Evolutionary conservation across 2,329 filamentous ascomycete genomes (phyloP), one percentile per base, ranked within the genome.

Genomic region (Aspergillus fumigatiaffinis): DNA sequence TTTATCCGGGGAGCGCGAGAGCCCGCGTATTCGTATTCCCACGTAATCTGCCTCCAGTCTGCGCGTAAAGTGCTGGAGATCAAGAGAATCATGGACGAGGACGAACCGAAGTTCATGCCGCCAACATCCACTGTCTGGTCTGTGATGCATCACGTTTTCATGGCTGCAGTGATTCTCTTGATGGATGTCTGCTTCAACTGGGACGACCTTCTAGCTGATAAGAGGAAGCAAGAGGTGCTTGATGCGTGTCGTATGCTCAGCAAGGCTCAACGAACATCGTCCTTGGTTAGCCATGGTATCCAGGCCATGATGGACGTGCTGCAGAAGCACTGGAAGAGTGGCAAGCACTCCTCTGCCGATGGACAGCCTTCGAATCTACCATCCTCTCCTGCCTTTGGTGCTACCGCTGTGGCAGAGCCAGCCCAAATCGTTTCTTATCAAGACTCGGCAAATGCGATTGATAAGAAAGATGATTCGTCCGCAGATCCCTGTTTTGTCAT

Each of bases 161-260:
- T 77, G 64, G 74, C 75, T 1, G 71, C 72, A 1, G 71, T 73
- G 1, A 71, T 75, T 5, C 53, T 77, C 10, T 58, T 76, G 4
- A 73, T 77, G 57, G 75, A 77, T 41, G 66, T 73, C 0, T 77
- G 74, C 56, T 73, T 76, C 59, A 76, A 76, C 47, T 71, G 68
- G 61, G 71, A 72, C 50, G 72, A 76, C 46, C 68, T 73, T 1
- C 56, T 73, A 0, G 73, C 69, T 1, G 70, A 73, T 5, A 70
- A 66, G 12, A 64, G 74, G 5, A 69, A 69, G 35, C 59, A 71
- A 26, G 75, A 77, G 50, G 73, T 77, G 1, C 60, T 71, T 1
- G 70, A 70, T 17, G 74, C 73, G 1, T 77, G 73, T 53, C 69
- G 69, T 7, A 72, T 73, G 63, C 59, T 77, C 4, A 71, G 70